A percentile compares a stretch with the other conserved stretches of the same genome.
Conservation (phyloP, 2,329 filamentous ascomycete species). For the Colletotrichum paranaense region DNA sequence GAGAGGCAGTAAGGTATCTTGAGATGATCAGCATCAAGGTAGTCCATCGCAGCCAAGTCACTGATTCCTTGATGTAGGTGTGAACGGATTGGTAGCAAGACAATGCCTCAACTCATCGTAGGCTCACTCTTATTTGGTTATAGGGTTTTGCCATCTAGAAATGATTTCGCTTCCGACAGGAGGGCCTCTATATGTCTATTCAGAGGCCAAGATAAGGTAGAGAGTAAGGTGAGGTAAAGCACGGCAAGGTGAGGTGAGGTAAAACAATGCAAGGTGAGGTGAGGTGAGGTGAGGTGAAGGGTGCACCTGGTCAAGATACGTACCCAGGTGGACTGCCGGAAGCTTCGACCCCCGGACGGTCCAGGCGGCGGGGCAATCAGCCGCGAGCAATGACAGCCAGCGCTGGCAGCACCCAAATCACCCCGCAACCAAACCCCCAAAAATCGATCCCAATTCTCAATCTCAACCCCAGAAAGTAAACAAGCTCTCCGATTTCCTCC, state of each 20-base stretch:
- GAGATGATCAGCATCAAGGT: background rate
- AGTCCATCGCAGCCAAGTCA: no score
- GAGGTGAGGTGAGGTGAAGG: background rate
- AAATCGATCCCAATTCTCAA: conserved; percentile 6
- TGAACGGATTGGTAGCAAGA: no score
- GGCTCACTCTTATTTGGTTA: no score
- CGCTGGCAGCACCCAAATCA: conserved; percentile 13
- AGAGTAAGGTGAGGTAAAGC: no score
- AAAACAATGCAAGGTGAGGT: background rate
- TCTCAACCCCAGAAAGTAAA: conserved; percentile 24
- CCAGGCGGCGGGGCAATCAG: background rate
- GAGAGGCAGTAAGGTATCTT: background rate
- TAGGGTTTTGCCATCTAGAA: no score
- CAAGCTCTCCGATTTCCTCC: conserved; percentile 1
- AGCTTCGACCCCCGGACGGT: background rate
- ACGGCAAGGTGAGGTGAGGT: no score
- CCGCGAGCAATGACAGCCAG: background rate
- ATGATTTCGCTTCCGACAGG: no score
- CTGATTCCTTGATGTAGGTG: no score
- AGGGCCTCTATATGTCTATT: no score
- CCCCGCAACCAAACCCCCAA: conserved; percentile 25
- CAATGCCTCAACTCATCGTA: no score
- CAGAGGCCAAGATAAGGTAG: no score
- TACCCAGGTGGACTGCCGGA: background rate
- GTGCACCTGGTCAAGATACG: background rate